phyloP scores from a whole-genome alignment of 108 stramenopile species.

The Skeletonema marinoi region DNA sequence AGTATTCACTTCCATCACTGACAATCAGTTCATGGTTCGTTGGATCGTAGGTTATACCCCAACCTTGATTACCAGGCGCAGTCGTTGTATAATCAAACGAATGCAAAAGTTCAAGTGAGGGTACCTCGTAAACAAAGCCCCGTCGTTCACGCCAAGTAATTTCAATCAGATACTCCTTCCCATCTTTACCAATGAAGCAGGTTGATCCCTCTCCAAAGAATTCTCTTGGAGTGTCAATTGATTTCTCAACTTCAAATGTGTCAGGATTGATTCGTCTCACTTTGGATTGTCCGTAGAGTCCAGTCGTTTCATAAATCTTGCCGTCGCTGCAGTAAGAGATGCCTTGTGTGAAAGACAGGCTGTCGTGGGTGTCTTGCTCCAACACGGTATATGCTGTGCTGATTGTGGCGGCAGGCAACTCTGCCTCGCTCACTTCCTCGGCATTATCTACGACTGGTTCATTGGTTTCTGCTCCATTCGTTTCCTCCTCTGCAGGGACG shows the following conservation, averaged over 20 bases:
- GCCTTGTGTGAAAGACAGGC: slow-evolving; percentile 78
- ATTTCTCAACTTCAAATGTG: slow-evolving; percentile 59
- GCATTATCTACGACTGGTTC: neutral
- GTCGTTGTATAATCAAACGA: slow-evolving; percentile 68
- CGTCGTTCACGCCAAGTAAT: slow-evolving; percentile 73
- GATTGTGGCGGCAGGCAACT: slow-evolving; percentile 9
- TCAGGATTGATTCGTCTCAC: slow-evolving; percentile 67
- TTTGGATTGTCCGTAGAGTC: slow-evolving; percentile 66
- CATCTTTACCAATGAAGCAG: slow-evolving; percentile 46
- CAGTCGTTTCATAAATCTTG: slow-evolving; percentile 72
- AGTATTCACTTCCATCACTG: slow-evolving; percentile 68
- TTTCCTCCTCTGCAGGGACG: neutral
- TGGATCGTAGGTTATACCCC: slow-evolving; percentile 84
- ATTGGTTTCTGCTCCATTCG: slow-evolving; percentile 1
- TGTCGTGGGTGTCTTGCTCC: slow-evolving; percentile 67
- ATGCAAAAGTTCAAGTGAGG: slow-evolving; percentile 51
- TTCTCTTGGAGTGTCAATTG: slow-evolving; percentile 44
- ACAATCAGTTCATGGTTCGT: slow-evolving; percentile 71
- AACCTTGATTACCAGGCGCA: slow-evolving; percentile 59
- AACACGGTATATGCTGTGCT: slow-evolving; percentile 57
- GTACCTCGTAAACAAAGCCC: slow-evolving; percentile 78
- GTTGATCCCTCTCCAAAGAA: slow-evolving; percentile 85
- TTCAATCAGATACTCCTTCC: slow-evolving; percentile 52
- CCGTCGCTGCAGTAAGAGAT: slow-evolving; percentile 70
- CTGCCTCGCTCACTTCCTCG: slow-evolving; percentile 9